These are phyloP conservation scores for Macrolepiota fuliginosa DNA, from an alignment of 768 basidiomycete species.

Conservation along the genomic window DNA sequence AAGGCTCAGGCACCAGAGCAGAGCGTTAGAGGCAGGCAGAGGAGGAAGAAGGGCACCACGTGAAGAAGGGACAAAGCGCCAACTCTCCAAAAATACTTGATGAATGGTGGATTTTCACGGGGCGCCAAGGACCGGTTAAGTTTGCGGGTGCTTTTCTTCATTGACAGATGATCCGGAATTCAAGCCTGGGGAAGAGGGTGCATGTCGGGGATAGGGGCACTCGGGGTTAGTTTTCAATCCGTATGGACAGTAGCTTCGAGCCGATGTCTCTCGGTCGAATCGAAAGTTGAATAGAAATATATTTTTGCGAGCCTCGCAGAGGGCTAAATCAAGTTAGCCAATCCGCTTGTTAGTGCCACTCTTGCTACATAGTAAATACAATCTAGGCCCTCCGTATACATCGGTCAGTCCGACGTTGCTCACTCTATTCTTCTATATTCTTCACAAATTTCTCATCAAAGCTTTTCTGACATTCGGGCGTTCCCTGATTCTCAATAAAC, in stretches of 20 bases:
- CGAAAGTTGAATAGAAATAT: neutral
- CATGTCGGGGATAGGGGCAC: neutral
- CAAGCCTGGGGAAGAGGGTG: neutral
- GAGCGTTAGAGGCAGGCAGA: neutral
- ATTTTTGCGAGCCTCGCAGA: neutral
- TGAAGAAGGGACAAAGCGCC: neutral
- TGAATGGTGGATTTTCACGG: neutral
- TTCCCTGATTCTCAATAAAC: neutral
- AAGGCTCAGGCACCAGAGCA: constrained; percentile 2
- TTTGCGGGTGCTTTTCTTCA: neutral
- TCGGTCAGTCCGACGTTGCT: neutral
- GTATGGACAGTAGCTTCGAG: neutral
- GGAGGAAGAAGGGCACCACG: neutral
- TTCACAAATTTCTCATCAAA: neutral
- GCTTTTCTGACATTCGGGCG: neutral
- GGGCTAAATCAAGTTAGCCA: neutral
- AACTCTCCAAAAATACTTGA: neutral
- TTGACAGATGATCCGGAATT: neutral
- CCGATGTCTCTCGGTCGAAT: neutral
- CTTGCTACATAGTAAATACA: too few relatives aligned
- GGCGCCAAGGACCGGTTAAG: neutral
- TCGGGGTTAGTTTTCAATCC: neutral
- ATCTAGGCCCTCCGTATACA: too few relatives aligned
- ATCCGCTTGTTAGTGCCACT: neutral
- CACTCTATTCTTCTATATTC: neutral